Evolutionary conservation across 257 asterid species (phyloP), one percentile per base, ranked within the genome.

Genomic region (Ballota nigra): DNA sequence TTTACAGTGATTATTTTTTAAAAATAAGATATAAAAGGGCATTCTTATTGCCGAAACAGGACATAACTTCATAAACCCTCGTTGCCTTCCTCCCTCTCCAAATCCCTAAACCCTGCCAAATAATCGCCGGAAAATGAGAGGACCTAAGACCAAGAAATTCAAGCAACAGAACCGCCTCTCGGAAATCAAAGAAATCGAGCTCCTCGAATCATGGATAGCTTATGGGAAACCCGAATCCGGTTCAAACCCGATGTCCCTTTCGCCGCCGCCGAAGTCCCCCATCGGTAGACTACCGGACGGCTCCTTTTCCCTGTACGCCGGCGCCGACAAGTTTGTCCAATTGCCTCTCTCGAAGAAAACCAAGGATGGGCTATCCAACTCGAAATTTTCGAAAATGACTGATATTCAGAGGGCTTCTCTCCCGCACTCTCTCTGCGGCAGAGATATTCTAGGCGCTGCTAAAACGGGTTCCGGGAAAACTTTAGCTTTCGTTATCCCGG

Each of bases 391-490:
- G 3, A 81, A 80, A 8, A 89, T 95, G 99, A 92, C 98, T 34
- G 97, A 88, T 41, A 86, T 95, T 58, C 99, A 95, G 83, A 84
- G 98, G 80, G 98, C 99, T 62, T 88, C 98, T 4, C 76, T 95
- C 18, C 98, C 98, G 3, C 99, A 95, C 41, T 84, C 98, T 1
- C 91, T 95, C 51, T 95, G 89, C 66, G 98, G 95, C 15, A 86
- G 96, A 13, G 97, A 95, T 71, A 86, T 95, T 33, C 92, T 95
- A 23, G 99, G 99, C 3, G 99, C 99, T 18, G 98, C 99, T 0
- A 92, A 95, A 82, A 95, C 97, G 28, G 99, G 99, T 26, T 95
- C 99, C 1, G 99, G 99, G 0, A 95, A 95, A 84, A 92, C 99
- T 0, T 64, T 95, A 59, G 99, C 99, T 59, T 92, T 95, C 63